phyloP scores from a whole-genome alignment of 345 rosid genomes.

The Noccaea bulbosa region DNA sequence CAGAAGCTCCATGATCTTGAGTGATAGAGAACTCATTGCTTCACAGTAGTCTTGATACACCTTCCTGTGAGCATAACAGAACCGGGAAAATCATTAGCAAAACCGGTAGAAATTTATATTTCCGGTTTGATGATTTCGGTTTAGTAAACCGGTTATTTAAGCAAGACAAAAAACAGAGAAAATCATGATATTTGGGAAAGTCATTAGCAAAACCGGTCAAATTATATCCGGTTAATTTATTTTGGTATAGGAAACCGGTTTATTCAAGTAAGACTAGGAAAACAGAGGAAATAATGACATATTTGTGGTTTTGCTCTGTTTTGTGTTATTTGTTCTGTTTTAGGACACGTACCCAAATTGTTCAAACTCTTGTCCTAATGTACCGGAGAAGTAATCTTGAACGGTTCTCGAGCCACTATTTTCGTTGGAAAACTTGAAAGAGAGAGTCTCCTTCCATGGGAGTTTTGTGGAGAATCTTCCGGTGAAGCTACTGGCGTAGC shows the following conservation, averaged over 20 bases:
- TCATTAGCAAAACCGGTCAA: constrained; percentile 5
- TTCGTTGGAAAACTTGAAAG: constrained; percentile 66
- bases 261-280: constrained; percentile 13
- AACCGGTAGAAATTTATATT: background rate
- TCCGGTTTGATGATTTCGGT: constrained; percentile 19
- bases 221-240: background rate
- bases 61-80: constrained; percentile 48
- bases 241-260: constrained; percentile 25
- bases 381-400: constrained; percentile 56
- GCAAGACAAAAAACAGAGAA: constrained; percentile 31
- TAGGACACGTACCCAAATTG: constrained; percentile 66
- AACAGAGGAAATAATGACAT: constrained; percentile 28
- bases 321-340: constrained; percentile 21
- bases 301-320: constrained; percentile 19
- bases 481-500: constrained; percentile 98
- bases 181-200: constrained; percentile 6
- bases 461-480: constrained; percentile 88
- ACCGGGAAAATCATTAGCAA: background rate
- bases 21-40: constrained; percentile 84
- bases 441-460: constrained; percentile 98
- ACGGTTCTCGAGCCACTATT: constrained; percentile 50
- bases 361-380: constrained; percentile 69
- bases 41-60: constrained; percentile 82
- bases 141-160: constrained; percentile 17
- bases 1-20: constrained; percentile 88